Evolutionary conservation across 441 rosid genomes (phyloP).

Genomic region (Erodium chrysanthum): DNA sequence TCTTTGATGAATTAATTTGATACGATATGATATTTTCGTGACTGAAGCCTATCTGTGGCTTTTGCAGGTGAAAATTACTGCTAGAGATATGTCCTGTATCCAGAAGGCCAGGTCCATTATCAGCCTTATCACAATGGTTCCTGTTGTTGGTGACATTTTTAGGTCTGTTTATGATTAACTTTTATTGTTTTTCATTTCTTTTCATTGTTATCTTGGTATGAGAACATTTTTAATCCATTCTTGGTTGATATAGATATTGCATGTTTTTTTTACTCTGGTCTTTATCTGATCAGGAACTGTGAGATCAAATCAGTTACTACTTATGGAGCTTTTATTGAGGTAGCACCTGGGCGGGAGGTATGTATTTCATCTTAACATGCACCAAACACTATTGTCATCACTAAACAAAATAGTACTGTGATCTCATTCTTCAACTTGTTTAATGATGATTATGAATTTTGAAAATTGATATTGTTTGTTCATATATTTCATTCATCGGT

Average conservation of each 20-base stretch:
- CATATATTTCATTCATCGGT: background rate
- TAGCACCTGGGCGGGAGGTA: slow-evolving; percentile 94
- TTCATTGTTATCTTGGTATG: background rate
- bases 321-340: slow-evolving; percentile 92
- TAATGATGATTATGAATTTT: slow-evolving; percentile 4
- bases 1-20: slow-evolving; percentile 18
- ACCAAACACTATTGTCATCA: background rate
- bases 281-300: slow-evolving; percentile 51
- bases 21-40: slow-evolving; percentile 17
- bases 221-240: slow-evolving; percentile 5
- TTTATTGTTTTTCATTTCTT: background rate
- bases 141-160: slow-evolving; percentile 74
- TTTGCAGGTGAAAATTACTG: slow-evolving; percentile 82
- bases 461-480: background rate
- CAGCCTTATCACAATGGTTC: slow-evolving; percentile 71
- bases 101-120: slow-evolving; percentile 80
- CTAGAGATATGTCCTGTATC: slow-evolving; percentile 62
- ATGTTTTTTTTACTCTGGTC: slow-evolving; percentile 14
- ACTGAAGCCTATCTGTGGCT: slow-evolving; percentile 17
- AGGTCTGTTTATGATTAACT: slow-evolving; percentile 34
- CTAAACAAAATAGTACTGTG: background rate
- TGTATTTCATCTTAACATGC: slow-evolving; percentile 14
- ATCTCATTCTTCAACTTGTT: background rate
- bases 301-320: slow-evolving; percentile 84
- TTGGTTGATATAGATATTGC: slow-evolving; percentile 12